These are phyloP conservation scores for Termitomyces sp. DNA, from an alignment of 768 basidiomycete genomes.

Conservation along the genomic window DNA sequence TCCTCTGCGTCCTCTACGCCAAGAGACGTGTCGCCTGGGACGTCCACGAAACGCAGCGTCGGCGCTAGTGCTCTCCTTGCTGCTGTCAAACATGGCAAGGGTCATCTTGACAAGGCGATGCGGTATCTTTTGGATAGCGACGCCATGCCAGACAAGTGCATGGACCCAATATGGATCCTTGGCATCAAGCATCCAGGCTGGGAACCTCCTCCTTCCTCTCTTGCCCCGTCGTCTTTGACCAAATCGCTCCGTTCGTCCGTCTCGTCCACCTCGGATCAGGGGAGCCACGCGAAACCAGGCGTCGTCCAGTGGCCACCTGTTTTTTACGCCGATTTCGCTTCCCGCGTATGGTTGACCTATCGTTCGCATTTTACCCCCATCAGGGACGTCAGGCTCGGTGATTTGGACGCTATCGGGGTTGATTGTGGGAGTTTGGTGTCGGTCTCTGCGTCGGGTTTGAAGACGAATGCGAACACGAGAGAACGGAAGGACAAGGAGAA, in stretches of 20 bases:
- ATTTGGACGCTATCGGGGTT: conserved; percentile 17
- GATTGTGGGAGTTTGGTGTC: too few species aligned
- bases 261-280: not conserved
- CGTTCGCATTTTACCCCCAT: conserved; percentile 85
- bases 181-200: conserved; percentile 41
- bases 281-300: conserved; percentile 23
- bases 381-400: conserved; percentile 48
- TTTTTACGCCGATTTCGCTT: conserved; percentile 88
- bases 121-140: conserved; percentile 91
- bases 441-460: not conserved
- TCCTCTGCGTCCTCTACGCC: conserved; percentile 30
- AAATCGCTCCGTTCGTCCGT: not conserved
- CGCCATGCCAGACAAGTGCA: conserved; percentile 76
- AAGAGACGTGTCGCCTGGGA: not conserved
- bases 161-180: conserved; percentile 86
- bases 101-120: conserved; percentile 79
- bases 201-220: conserved; percentile 34
- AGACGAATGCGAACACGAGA: too few species aligned
- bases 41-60: conserved; percentile 24
- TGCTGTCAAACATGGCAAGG: conserved; percentile 71
- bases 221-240: conserved; percentile 2
- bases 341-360: conserved; percentile 89
- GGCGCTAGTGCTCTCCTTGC: conserved; percentile 48
- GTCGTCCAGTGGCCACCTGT: conserved; percentile 67
- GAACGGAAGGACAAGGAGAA: conserved; percentile 1